phyloP scores from a whole-genome alignment of 352 stramenopile species.

The Phytophthora podocarpi region DNA sequence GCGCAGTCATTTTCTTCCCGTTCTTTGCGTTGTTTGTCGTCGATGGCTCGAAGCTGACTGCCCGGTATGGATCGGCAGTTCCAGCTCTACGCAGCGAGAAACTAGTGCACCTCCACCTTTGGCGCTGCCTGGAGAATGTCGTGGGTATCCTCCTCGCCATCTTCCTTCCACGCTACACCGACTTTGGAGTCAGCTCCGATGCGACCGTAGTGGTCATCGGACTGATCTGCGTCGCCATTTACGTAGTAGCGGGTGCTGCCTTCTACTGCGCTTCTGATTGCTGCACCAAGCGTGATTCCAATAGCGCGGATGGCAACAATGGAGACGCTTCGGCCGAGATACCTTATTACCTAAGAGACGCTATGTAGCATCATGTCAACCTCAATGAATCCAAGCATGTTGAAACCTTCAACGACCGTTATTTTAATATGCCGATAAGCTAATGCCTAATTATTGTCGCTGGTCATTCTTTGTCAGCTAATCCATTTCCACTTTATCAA shows the following conservation, averaged over 20 bases:
- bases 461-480: conserved; percentile 27
- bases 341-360: conserved; percentile 5
- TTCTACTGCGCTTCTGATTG: conserved; percentile 32
- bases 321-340: background rate
- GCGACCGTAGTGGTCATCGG: conserved; percentile 40
- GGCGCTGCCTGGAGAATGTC: conserved; percentile 63
- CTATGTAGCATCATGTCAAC: conserved; percentile 4
- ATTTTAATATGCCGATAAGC: too few relatives aligned
- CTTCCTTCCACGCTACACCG: conserved; percentile 54
- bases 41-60: conserved; percentile 52
- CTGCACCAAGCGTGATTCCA: background rate
- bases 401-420: conserved; percentile 5
- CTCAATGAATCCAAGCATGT: conserved; percentile 12
- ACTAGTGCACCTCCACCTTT: conserved; percentile 49
- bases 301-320: background rate
- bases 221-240: conserved; percentile 43
- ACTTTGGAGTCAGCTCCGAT: conserved; percentile 61
- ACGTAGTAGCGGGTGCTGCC: conserved; percentile 27
- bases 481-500: conserved; percentile 20
- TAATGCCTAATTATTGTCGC: background rate
- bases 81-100: conserved; percentile 42
- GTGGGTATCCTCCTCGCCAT: conserved; percentile 46
- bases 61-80: conserved; percentile 34
- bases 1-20: conserved; percentile 63
- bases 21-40: conserved; percentile 72